Evolutionary conservation across 2,329 filamentous ascomycete species (phyloP).

Genomic region (Byssochlamys sp.): DNA sequence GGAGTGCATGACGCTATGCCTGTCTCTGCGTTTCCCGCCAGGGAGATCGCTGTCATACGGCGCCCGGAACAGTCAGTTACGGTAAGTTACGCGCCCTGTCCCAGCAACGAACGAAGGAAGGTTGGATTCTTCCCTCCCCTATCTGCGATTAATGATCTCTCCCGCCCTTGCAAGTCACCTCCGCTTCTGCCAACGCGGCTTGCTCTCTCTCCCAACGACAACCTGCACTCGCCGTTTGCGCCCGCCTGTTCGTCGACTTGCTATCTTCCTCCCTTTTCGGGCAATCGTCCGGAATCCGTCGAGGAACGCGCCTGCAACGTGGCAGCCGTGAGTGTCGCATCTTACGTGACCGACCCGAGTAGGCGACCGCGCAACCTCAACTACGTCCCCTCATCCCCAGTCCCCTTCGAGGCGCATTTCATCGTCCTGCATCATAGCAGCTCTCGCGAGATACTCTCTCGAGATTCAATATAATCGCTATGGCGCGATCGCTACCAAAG

Average conservation of each 20-base stretch:
- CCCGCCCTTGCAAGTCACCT: not conserved
- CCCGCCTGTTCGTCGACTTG: not conserved
- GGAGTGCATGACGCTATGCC: not conserved
- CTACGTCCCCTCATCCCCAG: not conserved
- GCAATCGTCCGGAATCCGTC: slow-evolving; percentile 4
- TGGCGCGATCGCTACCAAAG: slow-evolving; percentile 38
- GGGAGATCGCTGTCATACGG: not conserved
- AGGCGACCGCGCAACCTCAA: not conserved
- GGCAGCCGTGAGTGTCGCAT: slow-evolving; percentile 25
- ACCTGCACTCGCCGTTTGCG: not conserved
- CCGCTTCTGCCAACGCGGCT: not conserved
- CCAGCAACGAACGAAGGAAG: not conserved
- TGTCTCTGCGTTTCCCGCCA: not conserved
- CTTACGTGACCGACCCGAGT: slow-evolving; percentile 1
- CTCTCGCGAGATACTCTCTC: not conserved
- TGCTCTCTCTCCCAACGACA: not conserved
- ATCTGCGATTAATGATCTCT: not conserved
- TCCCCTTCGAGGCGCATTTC: not conserved
- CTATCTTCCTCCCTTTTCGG: slow-evolving; percentile 1
- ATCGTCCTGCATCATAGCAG: not conserved
- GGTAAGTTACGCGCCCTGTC: not conserved
- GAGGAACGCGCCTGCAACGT: slow-evolving; percentile 37
- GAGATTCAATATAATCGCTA: slow-evolving; percentile 13
- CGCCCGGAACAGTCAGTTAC: not conserved
- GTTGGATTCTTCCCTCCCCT: not conserved